A percentile compares a stretch with the other conserved stretches of the same genome.
Evolutionary conservation across 2,329 filamentous ascomycete species (phyloP).

Genomic region (Atkinsonella hypoxylon): DNA sequence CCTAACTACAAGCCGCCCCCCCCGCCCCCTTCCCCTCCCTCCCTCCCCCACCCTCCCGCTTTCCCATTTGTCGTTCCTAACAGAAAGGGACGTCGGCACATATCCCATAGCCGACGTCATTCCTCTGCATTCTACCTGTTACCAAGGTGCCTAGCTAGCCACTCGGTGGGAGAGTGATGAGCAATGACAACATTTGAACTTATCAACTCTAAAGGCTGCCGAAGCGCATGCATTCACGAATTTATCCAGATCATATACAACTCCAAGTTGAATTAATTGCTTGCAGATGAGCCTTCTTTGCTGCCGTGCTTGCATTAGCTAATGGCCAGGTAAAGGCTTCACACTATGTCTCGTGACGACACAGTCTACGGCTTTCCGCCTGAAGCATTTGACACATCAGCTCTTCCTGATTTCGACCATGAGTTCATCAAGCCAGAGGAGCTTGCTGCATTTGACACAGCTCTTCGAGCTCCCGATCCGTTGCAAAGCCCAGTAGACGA

Average conservation of each 20-base stretch:
- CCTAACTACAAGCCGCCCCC: too few relatives aligned
- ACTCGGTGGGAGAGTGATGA: too few relatives aligned
- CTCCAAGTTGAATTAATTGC: too few relatives aligned
- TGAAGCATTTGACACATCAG: conserved; percentile 54
- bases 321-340: conserved; percentile 1
- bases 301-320: neutral
- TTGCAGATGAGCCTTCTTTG: neutral
- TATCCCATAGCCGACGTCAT: conserved; percentile 2
- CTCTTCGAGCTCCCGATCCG: conserved; percentile 70
- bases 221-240: too few relatives aligned
- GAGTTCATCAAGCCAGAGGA: conserved; percentile 67
- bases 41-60: neutral
- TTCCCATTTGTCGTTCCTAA: neutral
- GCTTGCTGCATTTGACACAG: conserved; percentile 66
- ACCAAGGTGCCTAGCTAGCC: too few relatives aligned
- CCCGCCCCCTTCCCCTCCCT: too few relatives aligned
- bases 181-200: too few relatives aligned
- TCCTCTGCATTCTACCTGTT: neutral
- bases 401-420: conserved; percentile 66
- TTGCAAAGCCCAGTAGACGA: conserved; percentile 51
- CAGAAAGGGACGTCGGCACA: neutral
- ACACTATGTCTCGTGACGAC: conserved; percentile 14
- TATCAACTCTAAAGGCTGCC: too few relatives aligned
- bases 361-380: conserved; percentile 43
- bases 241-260: too few relatives aligned